phyloP scores from a whole-genome alignment of 495 filamentous ascomycete species.

The Staphylotrichum tortipilum region DNA sequence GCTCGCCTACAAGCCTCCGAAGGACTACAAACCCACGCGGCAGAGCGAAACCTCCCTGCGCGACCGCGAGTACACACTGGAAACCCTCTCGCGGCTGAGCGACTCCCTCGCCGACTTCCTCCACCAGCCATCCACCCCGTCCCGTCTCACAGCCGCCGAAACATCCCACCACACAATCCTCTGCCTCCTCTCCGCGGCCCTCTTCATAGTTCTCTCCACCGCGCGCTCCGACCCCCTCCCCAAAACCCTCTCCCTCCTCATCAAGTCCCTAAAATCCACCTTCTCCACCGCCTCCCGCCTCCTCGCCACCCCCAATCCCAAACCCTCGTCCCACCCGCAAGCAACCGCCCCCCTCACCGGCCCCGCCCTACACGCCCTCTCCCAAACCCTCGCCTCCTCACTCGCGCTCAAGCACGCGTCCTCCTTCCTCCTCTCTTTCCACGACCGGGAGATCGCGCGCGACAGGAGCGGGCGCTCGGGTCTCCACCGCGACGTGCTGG shows the following conservation, averaged over 20 bases:
- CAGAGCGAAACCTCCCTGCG: slow-evolving; percentile 24
- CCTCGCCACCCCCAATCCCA: not conserved
- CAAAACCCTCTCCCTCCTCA: slow-evolving; percentile 5
- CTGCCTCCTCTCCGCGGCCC: slow-evolving; percentile 18
- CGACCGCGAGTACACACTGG: slow-evolving; percentile 30
- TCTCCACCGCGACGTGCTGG: slow-evolving; percentile 27
- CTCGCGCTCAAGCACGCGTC: slow-evolving; percentile 27
- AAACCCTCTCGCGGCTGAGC: slow-evolving; percentile 21
- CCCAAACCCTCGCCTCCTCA: slow-evolving; percentile 31
- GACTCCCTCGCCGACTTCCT: slow-evolving; percentile 27
- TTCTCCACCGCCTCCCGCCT: slow-evolving; percentile 12
- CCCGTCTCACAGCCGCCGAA: slow-evolving; percentile 19
- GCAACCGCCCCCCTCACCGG: slow-evolving; percentile 4
- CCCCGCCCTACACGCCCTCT: slow-evolving; percentile 20
- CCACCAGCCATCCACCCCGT: slow-evolving; percentile 7
- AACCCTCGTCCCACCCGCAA: not conserved
- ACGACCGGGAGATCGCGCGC: slow-evolving; percentile 31
- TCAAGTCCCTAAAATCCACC: slow-evolving; percentile 9
- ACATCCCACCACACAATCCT: slow-evolving; percentile 20
- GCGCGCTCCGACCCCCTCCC: slow-evolving; percentile 13
- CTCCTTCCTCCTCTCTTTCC: slow-evolving; percentile 23
- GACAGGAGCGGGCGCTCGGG: slow-evolving; percentile 29
- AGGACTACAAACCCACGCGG: slow-evolving; percentile 36
- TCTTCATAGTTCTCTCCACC: slow-evolving; percentile 20
- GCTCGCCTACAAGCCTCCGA: slow-evolving; percentile 32